Evolutionary conservation across 768 basidiomycete genomes (phyloP).

Genomic region (Albatrellus ellisii): DNA sequence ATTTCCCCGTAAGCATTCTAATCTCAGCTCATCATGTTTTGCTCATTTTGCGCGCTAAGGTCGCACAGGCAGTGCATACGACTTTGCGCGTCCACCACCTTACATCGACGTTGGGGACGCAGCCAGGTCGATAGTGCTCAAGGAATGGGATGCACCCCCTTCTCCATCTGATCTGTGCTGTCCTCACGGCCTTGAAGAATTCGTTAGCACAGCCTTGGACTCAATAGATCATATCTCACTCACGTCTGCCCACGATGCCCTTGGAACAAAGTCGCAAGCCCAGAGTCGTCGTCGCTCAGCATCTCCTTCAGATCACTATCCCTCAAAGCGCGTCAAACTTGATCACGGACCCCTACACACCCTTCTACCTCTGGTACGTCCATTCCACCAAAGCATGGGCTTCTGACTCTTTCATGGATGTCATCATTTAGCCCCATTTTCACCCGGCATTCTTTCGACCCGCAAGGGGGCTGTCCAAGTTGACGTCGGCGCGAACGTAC

Average conservation of each 20-base stretch:
- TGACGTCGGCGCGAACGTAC: not conserved
- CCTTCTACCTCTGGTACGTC: not conserved
- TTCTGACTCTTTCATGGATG: not conserved
- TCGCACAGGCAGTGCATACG: slow-evolving; percentile 1
- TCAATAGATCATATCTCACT: not conserved
- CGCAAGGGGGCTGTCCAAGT: not conserved
- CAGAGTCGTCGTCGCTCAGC: not conserved
- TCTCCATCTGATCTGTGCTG: not conserved
- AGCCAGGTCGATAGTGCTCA: not conserved
- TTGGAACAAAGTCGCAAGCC: not conserved
- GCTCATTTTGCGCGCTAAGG: no score
- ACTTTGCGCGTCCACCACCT: slow-evolving; percentile 2
- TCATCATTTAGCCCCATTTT: not conserved
- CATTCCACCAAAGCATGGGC: not conserved
- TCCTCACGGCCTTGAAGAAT: not conserved
- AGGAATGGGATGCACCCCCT: not conserved
- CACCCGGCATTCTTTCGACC: not conserved
- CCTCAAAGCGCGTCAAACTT: not conserved
- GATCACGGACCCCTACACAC: not conserved
- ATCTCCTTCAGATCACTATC: not conserved
- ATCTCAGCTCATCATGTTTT: no score
- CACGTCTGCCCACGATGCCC: not conserved
- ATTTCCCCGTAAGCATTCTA: no score
- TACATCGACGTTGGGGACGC: not conserved
- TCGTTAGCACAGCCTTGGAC: not conserved